Percentiles rank a stretch among this genome's conserved stretches.
Conservation (phyloP, 805 yeast genomes). For the Grigorovia yakushimaensis region DNA sequence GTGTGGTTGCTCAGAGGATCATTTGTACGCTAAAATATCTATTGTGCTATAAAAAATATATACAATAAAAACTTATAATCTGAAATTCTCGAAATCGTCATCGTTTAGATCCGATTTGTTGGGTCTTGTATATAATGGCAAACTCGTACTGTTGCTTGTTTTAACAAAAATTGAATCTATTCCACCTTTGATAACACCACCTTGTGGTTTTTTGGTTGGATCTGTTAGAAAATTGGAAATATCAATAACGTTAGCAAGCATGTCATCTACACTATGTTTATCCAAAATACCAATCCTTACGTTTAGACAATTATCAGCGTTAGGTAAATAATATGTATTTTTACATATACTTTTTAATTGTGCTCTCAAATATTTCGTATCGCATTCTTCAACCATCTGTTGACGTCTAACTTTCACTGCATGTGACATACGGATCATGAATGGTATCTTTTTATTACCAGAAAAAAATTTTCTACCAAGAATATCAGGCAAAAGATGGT, state of each 20-base stretch:
- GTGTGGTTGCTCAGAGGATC: no score
- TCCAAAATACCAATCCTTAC: constrained; percentile 44
- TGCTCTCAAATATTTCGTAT: constrained; percentile 49
- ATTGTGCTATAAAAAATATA: background rate
- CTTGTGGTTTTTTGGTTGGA: constrained; percentile 41
- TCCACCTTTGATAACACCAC: constrained; percentile 44
- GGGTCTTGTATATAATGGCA: constrained; percentile 39
- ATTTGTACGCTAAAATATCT: no score
- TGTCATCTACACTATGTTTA: constrained; percentile 18
- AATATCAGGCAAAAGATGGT: constrained; percentile 46
- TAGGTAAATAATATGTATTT: constrained; percentile 54
- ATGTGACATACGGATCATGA: constrained; percentile 48
- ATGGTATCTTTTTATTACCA: constrained; percentile 58
- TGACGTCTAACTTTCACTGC: constrained; percentile 27
- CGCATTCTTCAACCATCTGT: constrained; percentile 52
- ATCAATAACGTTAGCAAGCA: constrained; percentile 21
- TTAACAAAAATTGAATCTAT: constrained; percentile 49
- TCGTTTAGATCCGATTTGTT: background rate
- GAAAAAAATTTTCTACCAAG: constrained; percentile 54
- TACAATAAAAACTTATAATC: background rate
- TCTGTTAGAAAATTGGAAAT: constrained; percentile 39
- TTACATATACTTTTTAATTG: constrained; percentile 58
- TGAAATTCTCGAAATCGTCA: constrained; percentile 1
- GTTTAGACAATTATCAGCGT: constrained; percentile 50
- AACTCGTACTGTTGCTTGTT: constrained; percentile 55